Conservation (phyloP, 1,284 basidiomycete species). For the Tilletia horrida region DNA sequence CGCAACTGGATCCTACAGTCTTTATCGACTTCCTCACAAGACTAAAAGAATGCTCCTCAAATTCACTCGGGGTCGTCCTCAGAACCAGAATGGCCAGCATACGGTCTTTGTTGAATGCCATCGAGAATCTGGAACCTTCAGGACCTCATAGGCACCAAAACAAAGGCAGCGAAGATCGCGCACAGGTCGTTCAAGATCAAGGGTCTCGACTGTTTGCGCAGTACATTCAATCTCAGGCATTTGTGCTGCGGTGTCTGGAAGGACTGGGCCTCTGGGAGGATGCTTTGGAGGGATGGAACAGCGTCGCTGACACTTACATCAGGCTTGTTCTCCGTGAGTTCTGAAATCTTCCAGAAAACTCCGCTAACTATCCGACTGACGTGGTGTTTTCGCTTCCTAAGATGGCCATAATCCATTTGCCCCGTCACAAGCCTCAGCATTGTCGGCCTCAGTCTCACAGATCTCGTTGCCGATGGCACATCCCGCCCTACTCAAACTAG, state of each 20-base stretch:
- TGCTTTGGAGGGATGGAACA: conserved; percentile 14
- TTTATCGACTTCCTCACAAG: conserved; percentile 87
- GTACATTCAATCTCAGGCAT: conserved; percentile 8
- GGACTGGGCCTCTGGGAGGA: conserved; percentile 16
- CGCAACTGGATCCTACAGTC: conserved; percentile 65
- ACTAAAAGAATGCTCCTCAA: conserved; percentile 80
- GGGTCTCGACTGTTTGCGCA: neutral
- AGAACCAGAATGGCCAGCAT: conserved; percentile 59
- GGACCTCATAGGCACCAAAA: neutral
- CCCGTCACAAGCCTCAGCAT: neutral
- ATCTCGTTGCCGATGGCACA: conserved; percentile 7
- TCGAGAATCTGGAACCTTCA: conserved; percentile 4
- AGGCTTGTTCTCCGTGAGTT: conserved; percentile 4
- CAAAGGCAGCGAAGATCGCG: neutral
- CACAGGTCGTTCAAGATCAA: neutral
- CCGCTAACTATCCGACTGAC: no score
- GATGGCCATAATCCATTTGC: conserved; percentile 13
- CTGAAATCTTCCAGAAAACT: neutral
- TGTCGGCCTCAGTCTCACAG: neutral
- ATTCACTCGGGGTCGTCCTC: conserved; percentile 76
- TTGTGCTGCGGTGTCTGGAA: conserved; percentile 13
- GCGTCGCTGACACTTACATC: conserved; percentile 12
- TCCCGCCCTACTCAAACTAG: conserved; percentile 1
- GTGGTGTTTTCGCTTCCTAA: neutral
- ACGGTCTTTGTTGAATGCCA: neutral